Percentiles rank a stretch among this genome's conserved stretches.
Evolutionary conservation across 495 filamentous ascomycete species (phyloP).

Genomic region (Xylaria scruposa): DNA sequence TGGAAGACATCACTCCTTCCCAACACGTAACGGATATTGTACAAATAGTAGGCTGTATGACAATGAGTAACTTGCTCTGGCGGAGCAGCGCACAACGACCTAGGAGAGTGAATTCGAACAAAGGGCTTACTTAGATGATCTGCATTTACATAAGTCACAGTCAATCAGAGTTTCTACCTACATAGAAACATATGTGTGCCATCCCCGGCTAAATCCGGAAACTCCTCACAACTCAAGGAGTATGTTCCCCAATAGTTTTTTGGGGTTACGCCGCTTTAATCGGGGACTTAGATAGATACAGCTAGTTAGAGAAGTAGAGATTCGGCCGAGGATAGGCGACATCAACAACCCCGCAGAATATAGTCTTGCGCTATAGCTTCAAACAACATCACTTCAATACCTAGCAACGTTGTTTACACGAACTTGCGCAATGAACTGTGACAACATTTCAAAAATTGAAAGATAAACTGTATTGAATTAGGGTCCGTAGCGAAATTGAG

Average conservation of each 20-base stretch:
- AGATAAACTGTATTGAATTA: conserved; percentile 41
- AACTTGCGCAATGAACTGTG: background rate
- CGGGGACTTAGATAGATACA: background rate
- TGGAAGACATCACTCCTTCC: conserved; percentile 4
- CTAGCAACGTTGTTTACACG: background rate
- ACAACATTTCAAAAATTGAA: background rate
- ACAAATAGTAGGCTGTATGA: background rate
- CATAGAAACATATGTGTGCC: too few relatives aligned
- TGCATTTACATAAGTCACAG: too few relatives aligned
- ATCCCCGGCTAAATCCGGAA: too few relatives aligned
- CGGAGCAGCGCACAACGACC: too few relatives aligned
- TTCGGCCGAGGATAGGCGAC: background rate
- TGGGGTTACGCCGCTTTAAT: background rate
- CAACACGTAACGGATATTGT: background rate
- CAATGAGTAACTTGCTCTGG: background rate
- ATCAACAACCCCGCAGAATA: conserved; percentile 18
- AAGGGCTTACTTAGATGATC: too few relatives aligned
- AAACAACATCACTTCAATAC: background rate
- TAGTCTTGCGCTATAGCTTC: background rate
- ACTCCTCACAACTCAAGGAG: background rate
- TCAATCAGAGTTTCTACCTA: too few relatives aligned
- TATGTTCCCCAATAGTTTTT: background rate
- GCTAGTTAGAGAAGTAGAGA: background rate
- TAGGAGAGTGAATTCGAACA: too few relatives aligned
- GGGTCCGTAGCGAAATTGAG: conserved; percentile 35